Base-by-base conservation (phyloP, 345 rosid genomes). In the Noccaea bulbosa region DNA sequence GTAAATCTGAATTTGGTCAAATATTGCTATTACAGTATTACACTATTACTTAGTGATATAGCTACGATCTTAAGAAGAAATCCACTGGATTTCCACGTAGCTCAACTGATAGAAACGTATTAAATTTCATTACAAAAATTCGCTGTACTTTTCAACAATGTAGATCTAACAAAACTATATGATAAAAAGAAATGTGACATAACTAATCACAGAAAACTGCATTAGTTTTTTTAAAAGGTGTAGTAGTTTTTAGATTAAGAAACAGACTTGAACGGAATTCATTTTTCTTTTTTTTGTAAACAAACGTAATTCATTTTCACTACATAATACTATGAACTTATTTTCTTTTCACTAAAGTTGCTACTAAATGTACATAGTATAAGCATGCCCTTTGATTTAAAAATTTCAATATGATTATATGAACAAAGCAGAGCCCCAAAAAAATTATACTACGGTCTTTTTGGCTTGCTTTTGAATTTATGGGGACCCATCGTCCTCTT, bases 401-500 rank as follows among this genome's bases (percentile, higher is more conserved):
- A 20, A 33, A 2, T 43, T 33, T 52, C 30, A 54, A 43, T 17
- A 52, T 52, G 53, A 39, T 11, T 3, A 39, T 8, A 52, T 4
- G 12, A 61, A 50, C 43, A 62, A 71, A 61, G 41, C 54, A 33
- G 38, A 52, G 16, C 15, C 17, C 47, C 6, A 33, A 41, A 20
- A 65, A 53, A 71, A 40, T 30, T 53, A 47, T 22, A 47, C 30
- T 11, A 37, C 41, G 76, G 57, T 72, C 64, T 53, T 72, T 54
- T 64, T 63, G 65, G 63, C 76, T 35, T 20, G 35, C 14, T 32
- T 58, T 57, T 65, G 71, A 57, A 65, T 65, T 15, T 47, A 53
- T 6, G 3, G 41, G 49, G 77, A 49, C 77, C 59, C 66, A 65
- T 53, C 20, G 56, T 27, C 57, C 49, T 73, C 59, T 38, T 65